Conservation (phyloP, 306 rosid species). For the cucumber (Cucumis sativus) region DNA sequence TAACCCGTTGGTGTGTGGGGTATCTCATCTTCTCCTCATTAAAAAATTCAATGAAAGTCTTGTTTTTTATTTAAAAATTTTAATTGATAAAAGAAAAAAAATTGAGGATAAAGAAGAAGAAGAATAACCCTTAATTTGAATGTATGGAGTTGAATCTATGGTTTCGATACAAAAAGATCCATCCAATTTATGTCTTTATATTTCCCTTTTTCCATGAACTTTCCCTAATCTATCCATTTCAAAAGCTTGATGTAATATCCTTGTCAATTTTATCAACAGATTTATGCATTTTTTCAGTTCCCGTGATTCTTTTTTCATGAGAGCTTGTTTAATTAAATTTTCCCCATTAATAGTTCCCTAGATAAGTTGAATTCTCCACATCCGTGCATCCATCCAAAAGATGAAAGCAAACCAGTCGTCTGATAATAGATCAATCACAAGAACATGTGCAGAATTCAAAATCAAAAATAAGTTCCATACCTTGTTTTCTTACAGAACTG, state of each 20-base stretch:
- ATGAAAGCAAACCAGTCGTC: not conserved
- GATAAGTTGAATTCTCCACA: not conserved
- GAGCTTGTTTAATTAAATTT: not conserved
- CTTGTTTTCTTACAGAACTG: slow-evolving; percentile 91
- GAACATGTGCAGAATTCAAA: not conserved
- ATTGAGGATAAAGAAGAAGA: no score
- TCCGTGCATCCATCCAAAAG: not conserved
- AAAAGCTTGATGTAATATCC: not conserved
- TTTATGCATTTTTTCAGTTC: not conserved
- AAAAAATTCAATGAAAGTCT: no score
- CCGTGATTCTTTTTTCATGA: not conserved
- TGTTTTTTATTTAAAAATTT: no score
- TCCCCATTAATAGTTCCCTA: not conserved
- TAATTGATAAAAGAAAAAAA: no score
- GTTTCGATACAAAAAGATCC: not conserved
- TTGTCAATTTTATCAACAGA: not conserved
- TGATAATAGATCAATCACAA: not conserved
- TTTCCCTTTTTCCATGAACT: no score
- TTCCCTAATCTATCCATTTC: not conserved
- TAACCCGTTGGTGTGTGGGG: no score
- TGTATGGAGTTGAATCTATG: not conserved
- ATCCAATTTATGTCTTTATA: not conserved
- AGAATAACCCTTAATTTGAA: not conserved
- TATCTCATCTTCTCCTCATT: no score
- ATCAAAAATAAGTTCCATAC: slow-evolving; percentile 24